Evolutionary conservation across 208 protist genomes (phyloP).

Genomic region (Baffinella frigidus): DNA sequence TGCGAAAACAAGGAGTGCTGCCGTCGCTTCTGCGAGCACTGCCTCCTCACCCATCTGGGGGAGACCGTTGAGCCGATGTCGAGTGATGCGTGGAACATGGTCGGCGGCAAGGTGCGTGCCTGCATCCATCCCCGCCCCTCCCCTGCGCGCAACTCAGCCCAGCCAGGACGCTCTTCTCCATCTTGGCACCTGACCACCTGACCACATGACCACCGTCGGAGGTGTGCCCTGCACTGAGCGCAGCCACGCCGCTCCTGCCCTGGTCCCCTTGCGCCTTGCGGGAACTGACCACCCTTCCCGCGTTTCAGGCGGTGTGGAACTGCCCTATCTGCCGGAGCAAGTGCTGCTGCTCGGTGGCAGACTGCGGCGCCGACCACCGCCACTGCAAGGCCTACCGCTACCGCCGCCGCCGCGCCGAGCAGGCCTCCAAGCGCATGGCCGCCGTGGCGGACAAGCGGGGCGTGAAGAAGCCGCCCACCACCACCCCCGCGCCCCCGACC

Average conservation of each 20-base stretch:
- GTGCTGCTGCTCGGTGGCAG: conserved; percentile 27
- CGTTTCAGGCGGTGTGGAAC: not conserved
- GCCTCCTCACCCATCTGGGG: conserved; percentile 52
- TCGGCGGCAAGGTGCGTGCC: conserved; percentile 33
- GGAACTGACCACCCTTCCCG: too few species aligned
- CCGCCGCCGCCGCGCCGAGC: not conserved
- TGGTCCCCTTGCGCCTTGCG: too few species aligned
- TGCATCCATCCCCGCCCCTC: too few species aligned
- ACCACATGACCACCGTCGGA: too few species aligned
- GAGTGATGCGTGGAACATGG: conserved; percentile 1
- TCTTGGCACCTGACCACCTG: not conserved
- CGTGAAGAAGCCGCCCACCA: not conserved
- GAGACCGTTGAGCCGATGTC: conserved; percentile 21
- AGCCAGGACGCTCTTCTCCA: not conserved
- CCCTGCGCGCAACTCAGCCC: too few species aligned
- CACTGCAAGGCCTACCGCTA: conserved; percentile 62
- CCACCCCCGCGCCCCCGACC: not conserved
- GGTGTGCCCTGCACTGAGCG: too few species aligned
- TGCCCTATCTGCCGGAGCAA: conserved; percentile 38
- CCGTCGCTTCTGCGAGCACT: conserved; percentile 55
- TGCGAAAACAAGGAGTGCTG: conserved; percentile 56
- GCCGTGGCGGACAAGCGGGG: not conserved
- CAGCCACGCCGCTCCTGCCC: too few species aligned
- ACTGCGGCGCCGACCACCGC: not conserved
- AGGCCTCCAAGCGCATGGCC: not conserved